Evolutionary conservation across 2,329 filamentous ascomycete species (phyloP), one percentile per base, ranked within the genome.

Genomic region (Xylariaceae sp.): DNA sequence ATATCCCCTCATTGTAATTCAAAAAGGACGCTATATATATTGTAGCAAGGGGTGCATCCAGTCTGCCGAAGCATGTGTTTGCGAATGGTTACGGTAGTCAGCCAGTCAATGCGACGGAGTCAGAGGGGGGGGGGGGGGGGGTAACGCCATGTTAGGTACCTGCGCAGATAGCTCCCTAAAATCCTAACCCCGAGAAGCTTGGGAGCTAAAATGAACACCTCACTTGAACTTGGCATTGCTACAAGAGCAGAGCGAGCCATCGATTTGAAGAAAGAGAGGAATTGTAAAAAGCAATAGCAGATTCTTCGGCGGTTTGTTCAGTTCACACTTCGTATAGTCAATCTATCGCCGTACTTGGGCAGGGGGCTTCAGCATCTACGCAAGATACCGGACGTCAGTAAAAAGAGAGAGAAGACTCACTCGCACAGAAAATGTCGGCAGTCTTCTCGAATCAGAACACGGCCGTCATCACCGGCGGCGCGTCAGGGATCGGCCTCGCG

Each of bases 391-490:
- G n/a, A n/a, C n/a, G n/a, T n/a, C n/a, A n/a, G n/a, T n/a, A n/a
- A n/a, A 9, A 19, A 36, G 21, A 9, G 31, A 26, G 17, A 37
- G 7, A 12, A 6, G 3, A 4, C n/a, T 11, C 2, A 34, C 23
- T 29, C 6, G 16, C 21, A 58, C n/a, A 34, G 19, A 56, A 44
- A 63, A 78, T 78, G 65, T 65, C 73, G 28, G 61, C 65, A 4
- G 61, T 82, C 56, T 87, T 87, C 73, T 77, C 79, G 9, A 72
- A 81, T 1, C 77, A 73, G 52, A 80, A 82, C 56, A 87, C 82
- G 2, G 91, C 91, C 49, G 80, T 96, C 45, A 92, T 96, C 72
- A 94, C 90, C 0, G 91, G 91, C 60, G 91, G 85, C 16, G 89
- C 89, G 1, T 89, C 87, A 3, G 90, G 91, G 17, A 88, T 95